Percentiles rank a stretch among this genome's conserved stretches.
Evolutionary conservation across 352 stramenopile genomes (phyloP).

Genomic region (Phytophthora niederhauseri): DNA sequence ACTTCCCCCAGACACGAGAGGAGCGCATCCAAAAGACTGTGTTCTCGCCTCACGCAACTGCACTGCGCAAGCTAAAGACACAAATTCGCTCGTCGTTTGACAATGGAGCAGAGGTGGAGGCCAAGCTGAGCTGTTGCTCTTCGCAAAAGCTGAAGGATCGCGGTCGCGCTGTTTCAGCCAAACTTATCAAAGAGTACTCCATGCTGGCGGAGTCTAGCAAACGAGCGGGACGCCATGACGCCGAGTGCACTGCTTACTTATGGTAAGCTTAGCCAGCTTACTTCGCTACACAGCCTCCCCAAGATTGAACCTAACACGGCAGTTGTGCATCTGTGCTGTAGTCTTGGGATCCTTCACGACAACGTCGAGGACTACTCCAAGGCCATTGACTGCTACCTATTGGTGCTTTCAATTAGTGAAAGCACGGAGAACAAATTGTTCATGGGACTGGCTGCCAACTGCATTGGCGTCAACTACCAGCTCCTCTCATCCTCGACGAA

Average conservation of each 20-base stretch:
- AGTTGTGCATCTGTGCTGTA: conserved; percentile 10
- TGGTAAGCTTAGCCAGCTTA: too few relatives aligned
- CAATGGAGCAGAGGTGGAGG: conserved; percentile 51
- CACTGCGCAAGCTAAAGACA: conserved; percentile 53
- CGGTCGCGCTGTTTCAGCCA: conserved; percentile 65
- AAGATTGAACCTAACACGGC: not conserved
- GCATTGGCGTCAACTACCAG: conserved; percentile 91
- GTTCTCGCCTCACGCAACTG: conserved; percentile 70
- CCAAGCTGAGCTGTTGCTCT: conserved; percentile 64
- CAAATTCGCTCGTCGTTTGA: conserved; percentile 53
- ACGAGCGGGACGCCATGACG: conserved; percentile 77
- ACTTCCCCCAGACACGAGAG: conserved; percentile 58
- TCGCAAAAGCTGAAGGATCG: conserved; percentile 67
- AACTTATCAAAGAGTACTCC: conserved; percentile 80
- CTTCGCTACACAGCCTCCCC: too few relatives aligned
- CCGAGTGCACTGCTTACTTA: conserved; percentile 83
- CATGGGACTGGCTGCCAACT: conserved; percentile 82
- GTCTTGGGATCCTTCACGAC: conserved; percentile 87
- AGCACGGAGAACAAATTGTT: conserved; percentile 81
- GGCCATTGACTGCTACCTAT: conserved; percentile 86
- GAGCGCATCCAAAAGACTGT: conserved; percentile 73
- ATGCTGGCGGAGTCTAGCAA: conserved; percentile 89
- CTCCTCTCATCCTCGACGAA: conserved; percentile 62
- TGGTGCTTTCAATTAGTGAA: conserved; percentile 87
- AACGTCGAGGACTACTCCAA: conserved; percentile 86